Conservation (phyloP, 2,329 filamentous ascomycete species). For the Davidsoniella australis region DNA sequence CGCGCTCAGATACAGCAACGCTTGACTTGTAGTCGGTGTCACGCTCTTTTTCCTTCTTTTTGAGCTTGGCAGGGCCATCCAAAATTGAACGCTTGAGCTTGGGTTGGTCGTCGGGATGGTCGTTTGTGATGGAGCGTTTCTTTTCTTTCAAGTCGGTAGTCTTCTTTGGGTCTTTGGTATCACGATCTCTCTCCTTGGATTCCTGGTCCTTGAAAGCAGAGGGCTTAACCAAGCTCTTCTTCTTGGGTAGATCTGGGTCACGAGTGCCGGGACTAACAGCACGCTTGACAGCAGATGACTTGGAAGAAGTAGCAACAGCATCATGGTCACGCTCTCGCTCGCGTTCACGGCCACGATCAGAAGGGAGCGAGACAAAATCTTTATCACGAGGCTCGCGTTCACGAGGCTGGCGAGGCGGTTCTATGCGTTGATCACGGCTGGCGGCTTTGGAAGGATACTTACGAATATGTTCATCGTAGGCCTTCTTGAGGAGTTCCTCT, state of each 20-base stretch:
- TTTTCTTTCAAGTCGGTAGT: slow-evolving; percentile 32
- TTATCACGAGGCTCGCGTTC: slow-evolving; percentile 19
- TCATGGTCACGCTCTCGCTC: slow-evolving; percentile 19
- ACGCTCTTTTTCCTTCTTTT: slow-evolving; percentile 35
- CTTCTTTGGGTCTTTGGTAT: slow-evolving; percentile 18
- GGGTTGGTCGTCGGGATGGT: slow-evolving; percentile 29
- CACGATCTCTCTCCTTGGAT: slow-evolving; percentile 23
- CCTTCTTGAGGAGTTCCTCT: slow-evolving; percentile 59
- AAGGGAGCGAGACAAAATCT: not conserved
- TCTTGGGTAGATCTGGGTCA: slow-evolving; percentile 17
- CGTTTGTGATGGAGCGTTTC: slow-evolving; percentile 26
- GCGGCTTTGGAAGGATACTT: slow-evolving; percentile 28
- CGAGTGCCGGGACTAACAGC: slow-evolving; percentile 2
- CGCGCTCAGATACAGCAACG: slow-evolving; percentile 28
- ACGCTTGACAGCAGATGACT: slow-evolving; percentile 17
- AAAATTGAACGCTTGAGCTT: slow-evolving; percentile 29
- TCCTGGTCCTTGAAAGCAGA: slow-evolving; percentile 29
- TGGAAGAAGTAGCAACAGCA: slow-evolving; percentile 18
- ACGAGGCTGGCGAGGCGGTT: slow-evolving; percentile 14
- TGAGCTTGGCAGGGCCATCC: slow-evolving; percentile 25
- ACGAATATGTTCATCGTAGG: slow-evolving; percentile 48
- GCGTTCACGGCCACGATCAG: slow-evolving; percentile 25
- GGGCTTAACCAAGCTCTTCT: slow-evolving; percentile 20
- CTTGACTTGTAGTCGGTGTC: slow-evolving; percentile 20
- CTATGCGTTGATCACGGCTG: slow-evolving; percentile 1